These are phyloP conservation scores for Calcarisporium arbuscula DNA, from an alignment of 2,329 filamentous ascomycete genomes.

Conservation along the genomic window DNA sequence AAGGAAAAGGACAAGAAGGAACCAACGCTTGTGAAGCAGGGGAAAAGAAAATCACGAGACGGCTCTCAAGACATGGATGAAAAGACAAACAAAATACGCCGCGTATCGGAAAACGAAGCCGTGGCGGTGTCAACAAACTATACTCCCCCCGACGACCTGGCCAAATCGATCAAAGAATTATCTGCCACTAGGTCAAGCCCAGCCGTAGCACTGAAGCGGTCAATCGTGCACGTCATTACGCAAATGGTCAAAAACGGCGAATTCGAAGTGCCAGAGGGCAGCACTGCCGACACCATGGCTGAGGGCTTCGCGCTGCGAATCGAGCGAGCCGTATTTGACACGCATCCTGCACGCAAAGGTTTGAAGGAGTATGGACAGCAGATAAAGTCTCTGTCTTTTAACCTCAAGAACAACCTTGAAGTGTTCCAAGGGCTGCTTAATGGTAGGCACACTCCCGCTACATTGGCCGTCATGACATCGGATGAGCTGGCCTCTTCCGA, in stretches of 20 bases:
- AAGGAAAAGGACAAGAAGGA: conserved; percentile 49
- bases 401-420: conserved; percentile 81
- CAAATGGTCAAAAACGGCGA: conserved; percentile 59
- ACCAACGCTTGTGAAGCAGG: conserved; percentile 29
- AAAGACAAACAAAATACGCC: conserved; percentile 45
- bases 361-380: conserved; percentile 52
- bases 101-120: conserved; percentile 45
- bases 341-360: conserved; percentile 39
- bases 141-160: conserved; percentile 44
- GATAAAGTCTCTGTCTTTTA: conserved; percentile 72
- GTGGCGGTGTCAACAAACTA: conserved; percentile 33
- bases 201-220: conserved; percentile 65
- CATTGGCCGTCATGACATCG: conserved; percentile 78
- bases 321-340: conserved; percentile 62
- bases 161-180: conserved; percentile 46
- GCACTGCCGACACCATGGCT: conserved; percentile 57
- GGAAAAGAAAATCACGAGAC: conserved; percentile 53
- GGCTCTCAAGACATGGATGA: conserved; percentile 46
- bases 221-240: conserved; percentile 60
- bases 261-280: conserved; percentile 56
- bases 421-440: conserved; percentile 71
- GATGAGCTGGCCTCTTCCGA: conserved; percentile 92
- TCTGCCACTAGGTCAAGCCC: conserved; percentile 59
- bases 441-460: conserved; percentile 63
- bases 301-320: conserved; percentile 71